These are phyloP conservation scores for Myotisia sp. DNA, from an alignment of 2,329 filamentous ascomycete genomes.

Conservation along the genomic window DNA sequence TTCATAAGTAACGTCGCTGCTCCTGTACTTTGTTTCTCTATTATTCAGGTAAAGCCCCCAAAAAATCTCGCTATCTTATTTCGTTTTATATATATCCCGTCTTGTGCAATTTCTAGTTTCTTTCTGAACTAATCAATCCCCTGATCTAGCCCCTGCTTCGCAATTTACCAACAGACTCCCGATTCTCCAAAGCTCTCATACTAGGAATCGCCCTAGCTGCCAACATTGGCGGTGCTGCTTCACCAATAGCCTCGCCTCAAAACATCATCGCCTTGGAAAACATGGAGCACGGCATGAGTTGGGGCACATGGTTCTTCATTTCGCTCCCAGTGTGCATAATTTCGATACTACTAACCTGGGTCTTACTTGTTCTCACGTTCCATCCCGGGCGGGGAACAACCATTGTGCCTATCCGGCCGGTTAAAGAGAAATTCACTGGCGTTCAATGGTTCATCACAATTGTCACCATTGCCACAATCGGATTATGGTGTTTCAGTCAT, in stretches of 20 bases:
- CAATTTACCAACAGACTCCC: conserved; percentile 75
- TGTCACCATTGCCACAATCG: conserved; percentile 71
- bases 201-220: conserved; percentile 88
- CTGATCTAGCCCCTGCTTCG: conserved; percentile 67
- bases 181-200: conserved; percentile 89
- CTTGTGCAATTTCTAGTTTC: background rate
- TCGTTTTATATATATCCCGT: background rate
- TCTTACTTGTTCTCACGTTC: conserved; percentile 72
- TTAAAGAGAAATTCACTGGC: conserved; percentile 76
- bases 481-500: conserved; percentile 83
- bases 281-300: conserved; percentile 82
- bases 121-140: conserved; percentile 7
- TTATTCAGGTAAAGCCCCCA: conserved; percentile 63
- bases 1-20: conserved; percentile 98
- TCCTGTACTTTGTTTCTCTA: conserved; percentile 91
- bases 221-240: conserved; percentile 92
- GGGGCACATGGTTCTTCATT: conserved; percentile 96
- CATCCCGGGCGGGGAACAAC: conserved; percentile 69
- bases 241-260: conserved; percentile 91
- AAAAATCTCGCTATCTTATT: background rate
- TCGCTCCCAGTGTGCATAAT: conserved; percentile 84
- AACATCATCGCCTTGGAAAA: conserved; percentile 94
- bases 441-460: conserved; percentile 85
- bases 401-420: conserved; percentile 78
- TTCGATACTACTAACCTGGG: conserved; percentile 77